These are phyloP conservation scores for Auricularia heimuer DNA, from an alignment of 768 basidiomycete genomes.

Conservation along the genomic window DNA sequence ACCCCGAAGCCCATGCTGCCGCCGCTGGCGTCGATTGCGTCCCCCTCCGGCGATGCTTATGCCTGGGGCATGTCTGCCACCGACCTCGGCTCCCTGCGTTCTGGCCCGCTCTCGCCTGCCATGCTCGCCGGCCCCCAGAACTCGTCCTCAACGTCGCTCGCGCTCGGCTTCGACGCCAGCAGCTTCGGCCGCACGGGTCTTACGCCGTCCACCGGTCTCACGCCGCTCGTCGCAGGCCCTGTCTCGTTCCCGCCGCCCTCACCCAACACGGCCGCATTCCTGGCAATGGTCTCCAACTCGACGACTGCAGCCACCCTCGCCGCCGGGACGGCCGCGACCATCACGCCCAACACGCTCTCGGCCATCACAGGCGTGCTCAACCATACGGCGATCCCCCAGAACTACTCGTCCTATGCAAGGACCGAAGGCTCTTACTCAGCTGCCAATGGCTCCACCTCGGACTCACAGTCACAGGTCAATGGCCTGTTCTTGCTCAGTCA, in stretches of 20 bases:
- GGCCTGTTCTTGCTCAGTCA: slow-evolving; percentile 90
- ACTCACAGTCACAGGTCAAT: slow-evolving; percentile 55
- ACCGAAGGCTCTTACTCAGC: slow-evolving; percentile 22
- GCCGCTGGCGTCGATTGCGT: slow-evolving; percentile 64
- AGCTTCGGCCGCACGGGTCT: slow-evolving; percentile 70
- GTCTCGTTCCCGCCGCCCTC: slow-evolving; percentile 73
- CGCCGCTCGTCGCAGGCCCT: slow-evolving; percentile 67
- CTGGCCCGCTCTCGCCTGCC: slow-evolving; percentile 91
- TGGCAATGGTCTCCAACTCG: slow-evolving; percentile 77
- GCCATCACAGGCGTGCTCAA: slow-evolving; percentile 74
- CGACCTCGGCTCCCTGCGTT: slow-evolving; percentile 68
- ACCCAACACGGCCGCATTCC: slow-evolving; percentile 85
- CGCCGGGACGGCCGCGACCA: slow-evolving; percentile 29
- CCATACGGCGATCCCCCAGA: slow-evolving; percentile 19
- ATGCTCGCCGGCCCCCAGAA: slow-evolving; percentile 84
- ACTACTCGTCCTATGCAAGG: not conserved
- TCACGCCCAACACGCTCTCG: slow-evolving; percentile 65
- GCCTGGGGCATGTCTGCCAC: slow-evolving; percentile 52
- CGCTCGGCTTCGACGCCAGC: slow-evolving; percentile 51
- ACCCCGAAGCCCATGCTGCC: slow-evolving; percentile 67
- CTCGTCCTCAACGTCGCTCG: slow-evolving; percentile 23
- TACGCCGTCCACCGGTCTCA: slow-evolving; percentile 77
- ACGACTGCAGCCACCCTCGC: slow-evolving; percentile 18
- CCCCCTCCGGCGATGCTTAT: slow-evolving; percentile 37
- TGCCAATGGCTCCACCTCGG: slow-evolving; percentile 41